Evolutionary conservation across 2,329 filamentous ascomycete species (phyloP).

Genomic region (Pseudopithomyces maydicus): DNA sequence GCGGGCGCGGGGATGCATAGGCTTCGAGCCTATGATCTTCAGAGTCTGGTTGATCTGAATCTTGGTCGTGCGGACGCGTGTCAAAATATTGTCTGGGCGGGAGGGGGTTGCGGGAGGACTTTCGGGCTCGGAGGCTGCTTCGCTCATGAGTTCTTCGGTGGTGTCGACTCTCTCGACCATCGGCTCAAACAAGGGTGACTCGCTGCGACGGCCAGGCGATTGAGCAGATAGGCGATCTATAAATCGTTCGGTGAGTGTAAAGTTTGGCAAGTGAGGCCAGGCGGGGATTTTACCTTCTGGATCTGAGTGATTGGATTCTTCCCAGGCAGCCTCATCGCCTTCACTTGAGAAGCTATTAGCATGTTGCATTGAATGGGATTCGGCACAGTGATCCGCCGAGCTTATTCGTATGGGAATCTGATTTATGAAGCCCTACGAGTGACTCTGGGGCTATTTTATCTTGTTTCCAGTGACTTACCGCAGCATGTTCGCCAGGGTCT

Average conservation of each 20-base stretch:
- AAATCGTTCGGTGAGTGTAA: not conserved
- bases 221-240: not conserved
- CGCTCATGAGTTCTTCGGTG: not conserved
- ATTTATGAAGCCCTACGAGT: not conserved
- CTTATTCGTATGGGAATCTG: not conserved
- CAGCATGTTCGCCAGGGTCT: too few species aligned
- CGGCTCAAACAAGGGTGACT: constrained; percentile 17
- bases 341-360: not conserved
- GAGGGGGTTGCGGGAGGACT: not conserved
- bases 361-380: too few species aligned
- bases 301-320: not conserved
- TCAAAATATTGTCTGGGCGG: constrained; percentile 9
- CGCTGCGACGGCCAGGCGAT: not conserved
- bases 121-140: not conserved
- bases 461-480: too few species aligned
- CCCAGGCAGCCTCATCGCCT: not conserved
- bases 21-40: constrained; percentile 15
- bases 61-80: constrained; percentile 27
- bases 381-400: not conserved
- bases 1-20: not conserved
- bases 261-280: not conserved
- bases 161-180: constrained; percentile 1
- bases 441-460: too few species aligned
- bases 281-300: not conserved
- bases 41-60: constrained; percentile 14